A percentile compares a stretch with the other conserved stretches of the same genome.
Evolutionary conservation across 257 asterid species (phyloP).

Genomic region (Solanum paucissectum): DNA sequence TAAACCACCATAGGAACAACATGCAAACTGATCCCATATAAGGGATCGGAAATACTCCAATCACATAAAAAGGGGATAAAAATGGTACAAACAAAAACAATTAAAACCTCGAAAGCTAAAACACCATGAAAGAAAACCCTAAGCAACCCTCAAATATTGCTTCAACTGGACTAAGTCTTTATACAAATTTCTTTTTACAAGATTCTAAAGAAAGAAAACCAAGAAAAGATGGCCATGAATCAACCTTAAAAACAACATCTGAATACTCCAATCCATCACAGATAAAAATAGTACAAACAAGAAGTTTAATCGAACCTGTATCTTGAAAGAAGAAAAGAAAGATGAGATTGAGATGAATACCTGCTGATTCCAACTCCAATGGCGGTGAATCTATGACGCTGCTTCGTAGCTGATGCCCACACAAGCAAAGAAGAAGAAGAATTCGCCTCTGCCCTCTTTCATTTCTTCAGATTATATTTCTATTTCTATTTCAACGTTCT

Average conservation of each 20-base stretch:
- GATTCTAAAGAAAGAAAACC: not conserved
- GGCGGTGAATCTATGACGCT: slow-evolving; percentile 25
- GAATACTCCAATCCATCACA: not conserved
- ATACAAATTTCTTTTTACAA: not conserved
- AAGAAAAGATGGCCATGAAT: not conserved
- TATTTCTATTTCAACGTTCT: not conserved
- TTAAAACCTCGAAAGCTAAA: too few relatives aligned
- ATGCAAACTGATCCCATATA: too few relatives aligned
- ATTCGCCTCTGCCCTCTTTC: not conserved
- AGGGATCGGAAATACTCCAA: too few relatives aligned
- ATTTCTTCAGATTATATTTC: not conserved
- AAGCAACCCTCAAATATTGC: not conserved
- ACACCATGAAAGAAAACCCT: too few relatives aligned
- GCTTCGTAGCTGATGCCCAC: slow-evolving; percentile 38
- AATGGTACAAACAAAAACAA: too few relatives aligned
- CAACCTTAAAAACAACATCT: not conserved
- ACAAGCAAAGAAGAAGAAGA: slow-evolving; percentile 1
- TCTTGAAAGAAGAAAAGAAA: not conserved
- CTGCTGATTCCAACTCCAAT: slow-evolving; percentile 75
- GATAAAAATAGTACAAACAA: not conserved
- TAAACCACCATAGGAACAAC: too few relatives aligned
- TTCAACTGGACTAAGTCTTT: not conserved
- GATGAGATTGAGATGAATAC: slow-evolving; percentile 9
- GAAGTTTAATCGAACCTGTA: not conserved
- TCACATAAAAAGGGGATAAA: too few relatives aligned